These are phyloP conservation scores for Emmonsiellopsis sp. DNA, from an alignment of 2,329 filamentous ascomycete species.

Conservation along the genomic window DNA sequence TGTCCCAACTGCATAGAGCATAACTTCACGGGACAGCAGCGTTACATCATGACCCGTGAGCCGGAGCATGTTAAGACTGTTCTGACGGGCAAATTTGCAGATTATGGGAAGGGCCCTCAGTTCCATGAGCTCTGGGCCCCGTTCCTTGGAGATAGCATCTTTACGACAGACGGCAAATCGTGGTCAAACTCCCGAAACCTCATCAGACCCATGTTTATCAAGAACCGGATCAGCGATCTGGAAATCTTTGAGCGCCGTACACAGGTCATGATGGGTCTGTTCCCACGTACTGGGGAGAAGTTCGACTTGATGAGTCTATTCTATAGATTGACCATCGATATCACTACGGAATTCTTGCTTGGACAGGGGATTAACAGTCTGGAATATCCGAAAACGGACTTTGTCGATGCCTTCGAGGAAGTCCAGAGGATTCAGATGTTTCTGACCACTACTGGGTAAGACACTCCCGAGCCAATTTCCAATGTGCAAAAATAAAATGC, in stretches of 20 bases:
- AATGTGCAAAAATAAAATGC: neutral
- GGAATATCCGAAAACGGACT: slow-evolving; percentile 53
- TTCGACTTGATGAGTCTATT: slow-evolving; percentile 15
- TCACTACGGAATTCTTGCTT: slow-evolving; percentile 70
- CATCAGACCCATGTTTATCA: slow-evolving; percentile 69
- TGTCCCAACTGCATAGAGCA: slow-evolving; percentile 52
- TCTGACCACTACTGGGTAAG: slow-evolving; percentile 1
- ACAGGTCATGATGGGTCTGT: slow-evolving; percentile 55
- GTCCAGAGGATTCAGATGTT: slow-evolving; percentile 61
- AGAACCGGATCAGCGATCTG: slow-evolving; percentile 67
- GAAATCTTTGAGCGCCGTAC: slow-evolving; percentile 68
- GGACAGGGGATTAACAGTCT: slow-evolving; percentile 56
- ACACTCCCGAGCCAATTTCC: neutral
- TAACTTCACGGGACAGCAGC: slow-evolving; percentile 40
- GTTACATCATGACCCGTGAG: slow-evolving; percentile 62
- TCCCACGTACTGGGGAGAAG: slow-evolving; percentile 45
- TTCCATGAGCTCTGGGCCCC: slow-evolving; percentile 65
- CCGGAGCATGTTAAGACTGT: slow-evolving; percentile 77
- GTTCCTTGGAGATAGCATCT: slow-evolving; percentile 51
- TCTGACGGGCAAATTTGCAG: slow-evolving; percentile 65
- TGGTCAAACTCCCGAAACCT: slow-evolving; percentile 69
- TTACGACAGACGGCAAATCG: slow-evolving; percentile 60
- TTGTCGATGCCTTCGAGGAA: slow-evolving; percentile 67
- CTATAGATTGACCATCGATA: slow-evolving; percentile 61
- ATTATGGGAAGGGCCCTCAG: slow-evolving; percentile 68